Evolutionary conservation across 768 basidiomycete genomes (phyloP).

Genomic region (Royoungia palumana): DNA sequence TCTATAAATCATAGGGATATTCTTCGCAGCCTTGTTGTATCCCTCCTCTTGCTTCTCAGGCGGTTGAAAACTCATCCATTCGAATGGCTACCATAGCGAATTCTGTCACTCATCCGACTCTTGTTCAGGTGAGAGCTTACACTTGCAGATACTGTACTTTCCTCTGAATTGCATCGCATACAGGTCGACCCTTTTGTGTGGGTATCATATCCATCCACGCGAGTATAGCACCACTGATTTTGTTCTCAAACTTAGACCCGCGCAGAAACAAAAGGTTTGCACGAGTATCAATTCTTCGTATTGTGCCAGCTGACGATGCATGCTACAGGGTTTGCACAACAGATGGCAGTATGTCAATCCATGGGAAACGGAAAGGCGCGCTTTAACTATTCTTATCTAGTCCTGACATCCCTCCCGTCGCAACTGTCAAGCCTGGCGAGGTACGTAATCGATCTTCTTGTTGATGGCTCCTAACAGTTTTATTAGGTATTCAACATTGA

Average conservation of each 20-base stretch:
- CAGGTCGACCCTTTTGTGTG: conserved; percentile 72
- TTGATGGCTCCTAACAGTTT: background rate
- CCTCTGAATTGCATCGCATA: background rate
- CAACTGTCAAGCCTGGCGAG: conserved; percentile 60
- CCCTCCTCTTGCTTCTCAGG: background rate
- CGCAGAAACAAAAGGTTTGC: conserved; percentile 55
- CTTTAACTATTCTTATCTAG: conserved; percentile 27
- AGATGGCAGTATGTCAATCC: conserved; percentile 62
- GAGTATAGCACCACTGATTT: background rate
- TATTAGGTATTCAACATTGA: conserved; percentile 64
- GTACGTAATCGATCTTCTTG: conserved; percentile 24
- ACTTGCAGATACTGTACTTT: background rate
- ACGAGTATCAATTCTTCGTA: background rate
- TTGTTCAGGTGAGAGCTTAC: conserved; percentile 45
- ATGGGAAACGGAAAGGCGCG: background rate
- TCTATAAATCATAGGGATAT: conserved; percentile 3
- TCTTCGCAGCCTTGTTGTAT: background rate
- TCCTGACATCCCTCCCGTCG: conserved; percentile 61
- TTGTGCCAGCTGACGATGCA: background rate
- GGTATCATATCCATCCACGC: conserved; percentile 23
- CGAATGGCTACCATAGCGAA: conserved; percentile 61
- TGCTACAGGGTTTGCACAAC: conserved; percentile 57
- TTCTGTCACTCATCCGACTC: conserved; percentile 55
- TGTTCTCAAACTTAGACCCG: conserved; percentile 33
- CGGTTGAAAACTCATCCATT: background rate